Evolutionary conservation across 495 filamentous ascomycete genomes (phyloP), one percentile per base, ranked within the genome.

Genomic region (Neurospora sublineolata): DNA sequence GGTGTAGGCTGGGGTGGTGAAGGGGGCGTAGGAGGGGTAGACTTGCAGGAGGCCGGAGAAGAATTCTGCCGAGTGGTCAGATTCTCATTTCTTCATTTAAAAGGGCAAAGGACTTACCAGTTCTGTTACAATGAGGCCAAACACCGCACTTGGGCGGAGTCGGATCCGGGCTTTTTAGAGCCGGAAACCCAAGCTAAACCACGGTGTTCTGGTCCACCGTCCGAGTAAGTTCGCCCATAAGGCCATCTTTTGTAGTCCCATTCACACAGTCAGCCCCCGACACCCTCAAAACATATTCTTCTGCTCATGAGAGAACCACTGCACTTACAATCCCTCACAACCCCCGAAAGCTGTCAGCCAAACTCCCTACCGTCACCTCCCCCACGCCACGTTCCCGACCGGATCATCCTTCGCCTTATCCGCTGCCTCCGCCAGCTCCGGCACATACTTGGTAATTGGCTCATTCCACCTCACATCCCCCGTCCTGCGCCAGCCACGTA

Each of bases 291-390:
- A 75, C 72, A 11, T 42, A 52, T 67, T 20, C 23, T 64, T 14
- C 39, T 41, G 20, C 42, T 73, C 40, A 52, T 71, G 18, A 72
- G 20, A n/a, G 68, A 42, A 41, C 6, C 33, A 72, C 20, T 18
- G 18, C 52, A 78, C 70, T 78, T 44, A 83, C 80, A 83, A 52
- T 87, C 83, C 74, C 85, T 77, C 18, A 80, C 80, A 14, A 86
- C 80, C 4, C 86, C 87, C 12, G 86, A 80, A 68, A 86, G 73
- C 69, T 89, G 87, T 70, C 84, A 0, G 86, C 85, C 40, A 90
- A 73, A 11, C 82, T 79, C 3, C 85, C 84, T 16, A 89, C 78
- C 0, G 87, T 89, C 38, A 89, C 79, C 30, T 86, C 82, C 27
- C 78, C 88, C 88, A 90, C 18, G 79, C 77, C 38, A 87, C 79